Conservation (phyloP, 2,329 filamentous ascomycete genomes). For the Hawksworthiomyces lignivorus region DNA sequence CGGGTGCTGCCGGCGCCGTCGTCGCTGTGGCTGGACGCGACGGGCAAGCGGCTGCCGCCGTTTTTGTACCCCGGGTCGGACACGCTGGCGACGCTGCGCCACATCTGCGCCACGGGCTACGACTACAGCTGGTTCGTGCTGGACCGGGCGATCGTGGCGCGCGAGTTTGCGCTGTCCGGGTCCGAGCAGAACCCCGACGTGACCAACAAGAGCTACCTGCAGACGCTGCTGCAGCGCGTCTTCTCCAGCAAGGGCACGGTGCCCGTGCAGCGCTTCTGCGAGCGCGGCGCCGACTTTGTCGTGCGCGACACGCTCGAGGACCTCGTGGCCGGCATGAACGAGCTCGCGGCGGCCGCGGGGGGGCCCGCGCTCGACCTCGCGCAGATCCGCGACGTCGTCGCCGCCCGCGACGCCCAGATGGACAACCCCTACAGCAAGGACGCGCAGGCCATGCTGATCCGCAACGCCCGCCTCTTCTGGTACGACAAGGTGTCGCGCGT, state of each 20-base stretch:
- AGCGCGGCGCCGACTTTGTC: slow-evolving; percentile 52
- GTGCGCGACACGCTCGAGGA: slow-evolving; percentile 48
- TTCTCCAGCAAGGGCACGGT: slow-evolving; percentile 44
- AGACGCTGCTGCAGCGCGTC: slow-evolving; percentile 40
- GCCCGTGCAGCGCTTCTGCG: slow-evolving; percentile 50
- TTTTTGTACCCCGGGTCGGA: slow-evolving; percentile 50
- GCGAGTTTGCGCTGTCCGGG: slow-evolving; percentile 54
- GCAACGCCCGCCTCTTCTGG: slow-evolving; percentile 49
- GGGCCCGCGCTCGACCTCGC: slow-evolving; percentile 41
- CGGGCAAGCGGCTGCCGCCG: slow-evolving; percentile 48
- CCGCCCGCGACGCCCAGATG: slow-evolving; percentile 48
- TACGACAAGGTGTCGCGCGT: slow-evolving; percentile 44
- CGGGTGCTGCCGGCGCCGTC: slow-evolving; percentile 53
- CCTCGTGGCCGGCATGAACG: slow-evolving; percentile 52
- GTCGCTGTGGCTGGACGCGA: slow-evolving; percentile 55
- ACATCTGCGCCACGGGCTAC: slow-evolving; percentile 53
- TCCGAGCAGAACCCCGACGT: slow-evolving; percentile 58
- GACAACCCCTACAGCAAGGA: slow-evolving; percentile 52
- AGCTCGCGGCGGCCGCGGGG: slow-evolving; percentile 36
- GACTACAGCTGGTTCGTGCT: slow-evolving; percentile 59
- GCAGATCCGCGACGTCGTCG: slow-evolving; percentile 37
- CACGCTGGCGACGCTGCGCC: slow-evolving; percentile 48
- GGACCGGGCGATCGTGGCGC: slow-evolving; percentile 49
- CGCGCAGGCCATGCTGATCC: slow-evolving; percentile 53
- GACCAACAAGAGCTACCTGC: slow-evolving; percentile 48